These are phyloP conservation scores for Fusarium stilboides DNA, from an alignment of 2,329 filamentous ascomycete species.

Conservation along the genomic window DNA sequence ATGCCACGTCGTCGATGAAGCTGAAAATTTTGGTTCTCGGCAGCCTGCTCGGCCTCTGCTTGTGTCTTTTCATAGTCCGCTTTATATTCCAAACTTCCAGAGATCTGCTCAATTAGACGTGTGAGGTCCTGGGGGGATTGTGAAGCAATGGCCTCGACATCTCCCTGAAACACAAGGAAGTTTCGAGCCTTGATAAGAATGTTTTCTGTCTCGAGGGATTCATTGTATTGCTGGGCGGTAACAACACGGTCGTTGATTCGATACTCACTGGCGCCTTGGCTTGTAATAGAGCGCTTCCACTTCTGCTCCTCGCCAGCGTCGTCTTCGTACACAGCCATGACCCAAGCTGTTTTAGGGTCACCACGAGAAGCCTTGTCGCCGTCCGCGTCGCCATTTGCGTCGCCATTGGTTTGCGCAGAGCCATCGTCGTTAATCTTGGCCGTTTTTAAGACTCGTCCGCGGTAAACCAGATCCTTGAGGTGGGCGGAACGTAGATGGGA, in stretches of 20 bases:
- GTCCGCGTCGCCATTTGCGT: constrained; percentile 73
- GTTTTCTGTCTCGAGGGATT: constrained; percentile 91
- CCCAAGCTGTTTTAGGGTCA: constrained; percentile 96
- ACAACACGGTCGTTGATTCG: constrained; percentile 95
- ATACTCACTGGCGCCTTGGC: constrained; percentile 90
- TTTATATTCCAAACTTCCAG: constrained; percentile 95
- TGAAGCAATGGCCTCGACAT: constrained; percentile 96
- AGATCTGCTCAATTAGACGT: constrained; percentile 95
- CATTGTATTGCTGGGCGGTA: constrained; percentile 92
- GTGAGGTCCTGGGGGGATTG: constrained; percentile 96
- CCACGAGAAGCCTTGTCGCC: constrained; percentile 76
- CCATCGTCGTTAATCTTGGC: constrained; percentile 94
- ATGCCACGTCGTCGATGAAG: constrained; percentile 92
- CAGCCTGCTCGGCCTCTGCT: constrained; percentile 85
- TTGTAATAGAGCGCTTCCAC: constrained; percentile 97
- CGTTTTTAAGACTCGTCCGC: constrained; percentile 91
- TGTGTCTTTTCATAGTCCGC: constrained; percentile 94
- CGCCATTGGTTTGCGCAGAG: constrained; percentile 76
- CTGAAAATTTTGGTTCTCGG: constrained; percentile 90
- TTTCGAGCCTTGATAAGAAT: constrained; percentile 98
- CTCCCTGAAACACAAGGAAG: constrained; percentile 98
- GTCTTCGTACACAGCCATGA: constrained; percentile 99
- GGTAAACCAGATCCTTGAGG: constrained; percentile 94
- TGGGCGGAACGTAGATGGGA: constrained; percentile 96
- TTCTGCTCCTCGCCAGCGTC: constrained; percentile 94